Evolutionary conservation across 2,329 filamentous ascomycete genomes (phyloP), one percentile per base, ranked within the genome.

Genomic region (Ascochyta fabae): DNA sequence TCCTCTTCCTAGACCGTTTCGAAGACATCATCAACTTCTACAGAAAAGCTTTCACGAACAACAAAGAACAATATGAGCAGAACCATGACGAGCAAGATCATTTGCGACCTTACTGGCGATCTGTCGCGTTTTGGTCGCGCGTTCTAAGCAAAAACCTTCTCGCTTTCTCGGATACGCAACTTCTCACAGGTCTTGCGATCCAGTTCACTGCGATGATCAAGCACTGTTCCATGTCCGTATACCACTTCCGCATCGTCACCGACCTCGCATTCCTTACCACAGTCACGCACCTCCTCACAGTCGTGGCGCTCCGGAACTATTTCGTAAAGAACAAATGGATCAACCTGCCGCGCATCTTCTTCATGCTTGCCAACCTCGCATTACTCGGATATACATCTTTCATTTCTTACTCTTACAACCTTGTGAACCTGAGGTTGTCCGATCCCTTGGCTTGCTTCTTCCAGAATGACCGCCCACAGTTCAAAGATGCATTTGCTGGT

Each of bases 71-170:
- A 10, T 69, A 68, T 38, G 41, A 47, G 19, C 52, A 62, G n/a
- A 59, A 65, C 7, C 47, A 49, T 9, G 49, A 49, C n/a, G 41
- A 15, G 1, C n/a, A 51, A 6, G 23, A 56, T 12, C 36, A 29
- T 1, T 6, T 23, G 10, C 50, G 48, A 2, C 53, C 62, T 2
- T 70, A 69, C 53, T 73, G 70, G 70, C 60, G 69, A 15, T 64
- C 62, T 8, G 62, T 68, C 4, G 49, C 52, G 2, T 71, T 73
- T 44, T 73, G 70, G 70, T 64, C 62, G n/a, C 54, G 45, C 13
- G 68, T 73, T 4, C 62, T 73, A 0, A 66, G 65, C 65, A 71
- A 71, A 54, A 73, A 73, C 52, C 60, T 73, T 1, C 64, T 73
- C 26, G 62, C 70, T 0, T 62, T 73, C 35, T 66, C 63, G 33